phyloP scores from a whole-genome alignment of 257 asterid species.

The Ligustrum vulgare region DNA sequence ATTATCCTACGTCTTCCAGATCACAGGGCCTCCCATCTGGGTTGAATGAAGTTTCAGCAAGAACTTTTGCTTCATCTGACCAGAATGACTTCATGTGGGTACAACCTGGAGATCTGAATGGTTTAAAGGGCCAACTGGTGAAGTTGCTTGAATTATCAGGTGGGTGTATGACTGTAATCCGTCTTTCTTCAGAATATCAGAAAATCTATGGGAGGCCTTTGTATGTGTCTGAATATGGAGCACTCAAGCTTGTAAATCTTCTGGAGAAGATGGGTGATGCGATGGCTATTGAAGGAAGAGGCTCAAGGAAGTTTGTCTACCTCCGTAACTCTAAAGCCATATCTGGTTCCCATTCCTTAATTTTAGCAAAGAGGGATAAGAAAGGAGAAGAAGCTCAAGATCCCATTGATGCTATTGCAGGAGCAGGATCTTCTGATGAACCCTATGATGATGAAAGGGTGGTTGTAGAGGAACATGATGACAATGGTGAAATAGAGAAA shows the following conservation, averaged over 20 bases:
- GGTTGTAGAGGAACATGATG: conserved; percentile 32
- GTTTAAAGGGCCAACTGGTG: conserved; percentile 76
- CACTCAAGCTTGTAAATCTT: conserved; percentile 65
- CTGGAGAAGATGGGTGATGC: conserved; percentile 72
- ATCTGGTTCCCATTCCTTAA: conserved; percentile 32
- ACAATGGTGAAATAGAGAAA: conserved; percentile 21
- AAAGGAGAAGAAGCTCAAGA: conserved; percentile 53
- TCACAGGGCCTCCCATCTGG: conserved; percentile 43
- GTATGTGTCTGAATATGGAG: conserved; percentile 71
- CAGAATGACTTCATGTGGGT: conserved; percentile 63
- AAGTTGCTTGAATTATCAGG: conserved; percentile 70
- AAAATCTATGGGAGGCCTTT: conserved; percentile 78
- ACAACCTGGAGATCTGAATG: conserved; percentile 83
- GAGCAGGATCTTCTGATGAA: conserved; percentile 65
- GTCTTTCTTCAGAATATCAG: conserved; percentile 71
- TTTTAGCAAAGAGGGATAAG: conserved; percentile 45
- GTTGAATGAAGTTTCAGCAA: conserved; percentile 42
- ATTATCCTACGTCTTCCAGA: conserved; percentile 38
- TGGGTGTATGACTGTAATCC: conserved; percentile 65
- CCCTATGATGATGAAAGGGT: conserved; percentile 60
- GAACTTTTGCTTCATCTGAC: conserved; percentile 28
- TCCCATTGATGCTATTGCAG: conserved; percentile 27
- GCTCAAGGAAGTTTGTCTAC: conserved; percentile 53
- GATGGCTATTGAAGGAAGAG: conserved; percentile 56
- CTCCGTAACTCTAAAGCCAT: conserved; percentile 43